Base-by-base conservation (phyloP, 805 yeast genomes). In the Ogataea paradorogensis region DNA sequence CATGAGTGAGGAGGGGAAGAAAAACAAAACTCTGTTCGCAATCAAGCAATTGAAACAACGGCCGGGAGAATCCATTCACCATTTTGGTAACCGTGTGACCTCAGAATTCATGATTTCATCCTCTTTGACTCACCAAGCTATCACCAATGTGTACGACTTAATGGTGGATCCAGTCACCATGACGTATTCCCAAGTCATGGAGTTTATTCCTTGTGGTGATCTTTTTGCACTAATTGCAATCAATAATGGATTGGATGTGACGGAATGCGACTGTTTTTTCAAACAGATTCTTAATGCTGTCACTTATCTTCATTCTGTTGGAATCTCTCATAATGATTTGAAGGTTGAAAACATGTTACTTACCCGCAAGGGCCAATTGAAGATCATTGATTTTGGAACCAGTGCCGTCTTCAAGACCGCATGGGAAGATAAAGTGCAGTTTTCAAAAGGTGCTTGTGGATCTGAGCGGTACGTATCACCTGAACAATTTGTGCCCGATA, bases 381-480 rank as follows among this genome's bases (percentile, higher is more conserved):
- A 81, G 55, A 79, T 83, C 37, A 76, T 87, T 29, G 97, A 90
- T 60, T 90, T 90, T 61, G 97, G 97, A 20, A 87, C 91, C 34
- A 82, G 95, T 33, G 90, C 85, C 43, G 95, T 93, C 23, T 85
- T 90, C 61, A 78, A 85, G 47, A 88, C 95, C 39, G 87, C 89
- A 3, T 90, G 95, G 95, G 95, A 87, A 53, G 70, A 69, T 40
- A 82, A 81, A 35, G 76, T 79, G 27, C 89, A 82, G 53, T 69
- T 76, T 37, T 74, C 82, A 24, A 62, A 68, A 15, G 95, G 95
- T n/a, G 74, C 83, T 5, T 77, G 90, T 54, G 97, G 97, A 3
- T 83, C 95, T 1, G 91, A 81, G 43, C 93, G 96, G 1, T 90
- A 87, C 62, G 87, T 88, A 59, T 86, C 96, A 0, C 97, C 97